A percentile compares a stretch with the other conserved stretches of the same genome.
phyloP scores from a whole-genome alignment of 148 eudicot genomes.

The Rhododendron griersonianum region DNA sequence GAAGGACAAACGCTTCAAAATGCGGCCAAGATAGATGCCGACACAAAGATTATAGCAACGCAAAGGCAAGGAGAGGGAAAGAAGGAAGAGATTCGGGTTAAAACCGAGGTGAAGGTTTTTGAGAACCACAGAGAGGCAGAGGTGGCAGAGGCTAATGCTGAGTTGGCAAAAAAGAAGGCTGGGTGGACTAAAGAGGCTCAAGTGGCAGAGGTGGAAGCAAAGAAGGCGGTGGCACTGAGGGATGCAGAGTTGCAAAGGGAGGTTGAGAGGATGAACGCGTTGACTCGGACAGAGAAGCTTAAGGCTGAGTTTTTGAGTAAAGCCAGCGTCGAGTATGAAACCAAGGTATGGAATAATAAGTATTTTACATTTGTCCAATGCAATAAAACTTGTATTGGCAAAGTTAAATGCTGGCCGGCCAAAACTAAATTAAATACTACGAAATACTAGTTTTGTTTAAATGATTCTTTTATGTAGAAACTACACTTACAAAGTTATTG shows the following conservation, averaged over 20 bases:
- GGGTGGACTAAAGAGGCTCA: slow-evolving; percentile 21
- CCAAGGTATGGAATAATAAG: slow-evolving; percentile 7
- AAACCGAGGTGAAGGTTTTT: slow-evolving; percentile 18
- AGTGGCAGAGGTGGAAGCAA: slow-evolving; percentile 20
- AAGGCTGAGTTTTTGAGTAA: slow-evolving; percentile 26
- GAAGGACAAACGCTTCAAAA: slow-evolving; percentile 5
- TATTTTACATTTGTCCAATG: background rate
- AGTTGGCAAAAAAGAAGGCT: slow-evolving; percentile 24
- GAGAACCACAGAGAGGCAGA: slow-evolving; percentile 23
- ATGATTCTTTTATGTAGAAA: too few relatives aligned
- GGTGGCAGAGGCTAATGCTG: slow-evolving; percentile 12
- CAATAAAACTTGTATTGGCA: background rate
- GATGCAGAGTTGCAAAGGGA: slow-evolving; percentile 26
- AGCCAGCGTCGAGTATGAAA: slow-evolving; percentile 27
- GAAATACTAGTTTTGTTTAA: too few relatives aligned
- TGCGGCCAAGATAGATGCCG: slow-evolving; percentile 21
- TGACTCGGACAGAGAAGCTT: slow-evolving; percentile 23
- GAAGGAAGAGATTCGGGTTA: slow-evolving; percentile 21
- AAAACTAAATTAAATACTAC: too few relatives aligned
- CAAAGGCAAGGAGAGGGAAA: slow-evolving; percentile 22
- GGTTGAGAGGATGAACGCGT: slow-evolving; percentile 22
- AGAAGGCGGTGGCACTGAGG: slow-evolving; percentile 19
- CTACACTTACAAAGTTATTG: too few relatives aligned
- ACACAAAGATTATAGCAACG: slow-evolving; percentile 19
- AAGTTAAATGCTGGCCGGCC: background rate